Base-by-base conservation (phyloP, 768 basidiomycete genomes). In the Naganishia randhawae region DNA sequence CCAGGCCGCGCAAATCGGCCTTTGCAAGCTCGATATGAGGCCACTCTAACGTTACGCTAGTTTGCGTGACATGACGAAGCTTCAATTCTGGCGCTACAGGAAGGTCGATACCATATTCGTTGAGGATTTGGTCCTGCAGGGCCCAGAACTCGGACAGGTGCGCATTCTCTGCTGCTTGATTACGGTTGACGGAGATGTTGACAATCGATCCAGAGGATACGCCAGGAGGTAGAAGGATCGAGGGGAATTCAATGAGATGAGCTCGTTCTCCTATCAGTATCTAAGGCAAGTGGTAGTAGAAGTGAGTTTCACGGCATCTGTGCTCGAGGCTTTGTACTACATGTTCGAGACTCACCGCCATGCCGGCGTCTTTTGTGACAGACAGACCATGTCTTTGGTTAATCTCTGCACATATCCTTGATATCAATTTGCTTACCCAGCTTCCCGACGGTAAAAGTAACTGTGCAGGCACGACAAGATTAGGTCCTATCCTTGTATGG, bases 191-290 rank as follows among this genome's bases (percentile, higher is more conserved):
- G 2, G 93, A 87, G 79, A 98, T 98, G 78, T 92, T 96, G 73
- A 99, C 91, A 72, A 99, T 97, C 22, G 92, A 96, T 6, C 96
- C 96, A 0, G 94, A 87, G 10, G 89, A 87, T 0, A 92, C 88
- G 16, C 94, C 94, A 0, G 93, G 90, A 0, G 96, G 96, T 8
- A 98, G 83, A 0, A 98, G 85, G 42, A 99, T 84, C 0, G 96
- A 98, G 1, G 96, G 96, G 79, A 98, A 99, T 80, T 99, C 95
- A 74, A 99, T 95, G 39, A 98, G 84, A 76, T 98, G 95, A 19
- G 94, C 94, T 50, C 92, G 86, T 78, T 91, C 92, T 17, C 95
- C 93, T 16, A 97, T 85, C 1, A 95, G 85, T 72, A 96, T 94
- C 92, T 92, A 77, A 14, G 16, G 25, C 17, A 33, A 19, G 9